phyloP scores from a whole-genome alignment of 176 grass and related monocot species.

The Thalia dealbata region DNA sequence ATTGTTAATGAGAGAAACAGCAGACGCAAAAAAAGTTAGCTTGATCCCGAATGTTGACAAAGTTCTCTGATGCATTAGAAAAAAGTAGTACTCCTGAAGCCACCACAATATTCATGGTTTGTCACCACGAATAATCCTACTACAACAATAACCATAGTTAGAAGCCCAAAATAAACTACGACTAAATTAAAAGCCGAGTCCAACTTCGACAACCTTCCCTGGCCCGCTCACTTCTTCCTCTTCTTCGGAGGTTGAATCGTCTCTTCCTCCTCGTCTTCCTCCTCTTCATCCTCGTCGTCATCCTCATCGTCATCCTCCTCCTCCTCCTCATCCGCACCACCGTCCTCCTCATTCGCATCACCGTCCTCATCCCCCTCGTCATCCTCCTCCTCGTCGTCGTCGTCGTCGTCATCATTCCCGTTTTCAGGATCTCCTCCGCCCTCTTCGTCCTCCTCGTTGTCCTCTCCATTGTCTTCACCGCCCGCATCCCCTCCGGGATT shows the following conservation, averaged over 20 bases:
- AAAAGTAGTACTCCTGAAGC: background rate
- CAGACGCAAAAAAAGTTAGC: too few relatives aligned
- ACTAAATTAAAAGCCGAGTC: constrained; percentile 20
- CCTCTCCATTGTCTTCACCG: constrained; percentile 49
- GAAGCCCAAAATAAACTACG: background rate
- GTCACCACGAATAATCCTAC: background rate
- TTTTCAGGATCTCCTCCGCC: constrained; percentile 39
- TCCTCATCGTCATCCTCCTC: constrained; percentile 27
- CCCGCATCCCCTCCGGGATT: constrained; percentile 32
- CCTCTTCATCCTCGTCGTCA: constrained; percentile 26
- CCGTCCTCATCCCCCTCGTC: constrained; percentile 11
- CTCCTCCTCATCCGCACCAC: constrained; percentile 8
- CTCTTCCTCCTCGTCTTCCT: constrained; percentile 50
- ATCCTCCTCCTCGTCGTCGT: background rate
- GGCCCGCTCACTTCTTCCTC: constrained; percentile 68
- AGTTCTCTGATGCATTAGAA: too few relatives aligned
- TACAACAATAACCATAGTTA: background rate
- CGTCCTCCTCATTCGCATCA: background rate
- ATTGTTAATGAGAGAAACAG: too few relatives aligned
- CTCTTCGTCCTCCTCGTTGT: constrained; percentile 23
- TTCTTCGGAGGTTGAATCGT: constrained; percentile 67
- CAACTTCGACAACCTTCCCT: background rate
- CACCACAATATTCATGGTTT: background rate
- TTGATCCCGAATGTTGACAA: too few relatives aligned
- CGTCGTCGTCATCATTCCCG: constrained; percentile 19